Evolutionary conservation across 345 rosid genomes (phyloP).

Genomic region (Turnera subulata): DNA sequence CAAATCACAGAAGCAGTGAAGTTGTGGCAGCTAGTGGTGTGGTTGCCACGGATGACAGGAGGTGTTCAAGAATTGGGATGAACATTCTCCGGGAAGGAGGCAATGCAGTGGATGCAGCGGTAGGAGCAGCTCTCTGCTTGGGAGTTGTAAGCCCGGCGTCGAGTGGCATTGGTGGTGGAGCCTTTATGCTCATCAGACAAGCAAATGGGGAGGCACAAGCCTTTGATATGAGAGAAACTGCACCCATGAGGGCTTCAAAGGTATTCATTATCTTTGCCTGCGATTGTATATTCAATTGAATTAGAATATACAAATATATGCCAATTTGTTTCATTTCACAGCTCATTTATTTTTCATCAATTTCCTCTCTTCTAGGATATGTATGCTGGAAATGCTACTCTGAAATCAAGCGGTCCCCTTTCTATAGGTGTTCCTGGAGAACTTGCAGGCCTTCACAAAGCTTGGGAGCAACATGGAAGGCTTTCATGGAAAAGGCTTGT

Average conservation of each 20-base stretch:
- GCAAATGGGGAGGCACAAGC: slow-evolving; percentile 32
- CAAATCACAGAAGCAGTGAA: not conserved
- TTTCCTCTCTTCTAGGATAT: slow-evolving; percentile 19
- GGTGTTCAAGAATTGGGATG: slow-evolving; percentile 45
- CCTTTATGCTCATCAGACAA: slow-evolving; percentile 39
- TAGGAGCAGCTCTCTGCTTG: slow-evolving; percentile 48
- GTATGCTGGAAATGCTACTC: slow-evolving; percentile 38
- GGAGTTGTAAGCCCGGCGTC: slow-evolving; percentile 65
- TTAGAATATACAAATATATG: too few relatives aligned
- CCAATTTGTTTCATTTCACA: not conserved
- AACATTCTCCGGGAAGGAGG: slow-evolving; percentile 41
- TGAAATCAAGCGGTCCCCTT: slow-evolving; percentile 42
- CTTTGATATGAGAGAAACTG: slow-evolving; percentile 59
- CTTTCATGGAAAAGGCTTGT: slow-evolving; percentile 54
- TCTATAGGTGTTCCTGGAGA: slow-evolving; percentile 62
- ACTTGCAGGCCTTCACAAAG: slow-evolving; percentile 48
- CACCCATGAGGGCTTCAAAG: slow-evolving; percentile 52
- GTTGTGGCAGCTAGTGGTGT: slow-evolving; percentile 34
- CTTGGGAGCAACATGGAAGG: slow-evolving; percentile 51
- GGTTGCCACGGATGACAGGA: slow-evolving; percentile 51
- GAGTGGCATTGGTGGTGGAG: slow-evolving; percentile 65
- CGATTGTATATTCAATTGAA: too few relatives aligned
- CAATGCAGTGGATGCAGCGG: slow-evolving; percentile 54
- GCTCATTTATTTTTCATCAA: not conserved
- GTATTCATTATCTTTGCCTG: too few relatives aligned